Percentiles rank a stretch among this genome's conserved stretches.
These are phyloP conservation scores for Boeremia exigua DNA, from an alignment of 2,329 filamentous ascomycete genomes.

Conservation along the genomic window DNA sequence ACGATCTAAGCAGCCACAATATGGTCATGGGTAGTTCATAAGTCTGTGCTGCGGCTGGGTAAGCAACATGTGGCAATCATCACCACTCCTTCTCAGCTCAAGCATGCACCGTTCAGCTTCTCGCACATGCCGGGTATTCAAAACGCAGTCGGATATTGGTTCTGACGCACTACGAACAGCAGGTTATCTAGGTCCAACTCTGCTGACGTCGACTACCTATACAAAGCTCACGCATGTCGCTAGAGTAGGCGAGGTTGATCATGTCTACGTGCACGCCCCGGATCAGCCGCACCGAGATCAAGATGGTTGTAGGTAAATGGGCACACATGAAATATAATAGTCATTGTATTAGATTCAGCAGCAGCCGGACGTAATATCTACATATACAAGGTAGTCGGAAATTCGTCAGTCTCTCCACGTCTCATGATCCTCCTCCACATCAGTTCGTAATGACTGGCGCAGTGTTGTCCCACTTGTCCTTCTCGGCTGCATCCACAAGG, in stretches of 20 bases:
- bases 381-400: no score
- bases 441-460: constrained; percentile 57
- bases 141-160: not conserved
- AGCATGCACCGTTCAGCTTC: not conserved
- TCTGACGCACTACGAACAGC: not conserved
- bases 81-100: not conserved
- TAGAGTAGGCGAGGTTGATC: not conserved
- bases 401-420: no score
- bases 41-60: no score
- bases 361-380: no score
- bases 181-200: not conserved
- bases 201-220: not conserved
- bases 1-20: not conserved
- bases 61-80: no score
- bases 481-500: constrained; percentile 54
- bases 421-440: not conserved
- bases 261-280: no score
- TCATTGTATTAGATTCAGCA: no score
- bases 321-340: no score
- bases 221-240: not conserved
- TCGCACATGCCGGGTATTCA: not conserved
- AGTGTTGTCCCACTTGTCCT: constrained; percentile 50
- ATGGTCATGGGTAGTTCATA: not conserved
- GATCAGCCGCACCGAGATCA: no score
- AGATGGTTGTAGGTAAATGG: no score